phyloP scores from a whole-genome alignment of 495 filamentous ascomycete genomes.

The Trichodelitschia bisporula region DNA sequence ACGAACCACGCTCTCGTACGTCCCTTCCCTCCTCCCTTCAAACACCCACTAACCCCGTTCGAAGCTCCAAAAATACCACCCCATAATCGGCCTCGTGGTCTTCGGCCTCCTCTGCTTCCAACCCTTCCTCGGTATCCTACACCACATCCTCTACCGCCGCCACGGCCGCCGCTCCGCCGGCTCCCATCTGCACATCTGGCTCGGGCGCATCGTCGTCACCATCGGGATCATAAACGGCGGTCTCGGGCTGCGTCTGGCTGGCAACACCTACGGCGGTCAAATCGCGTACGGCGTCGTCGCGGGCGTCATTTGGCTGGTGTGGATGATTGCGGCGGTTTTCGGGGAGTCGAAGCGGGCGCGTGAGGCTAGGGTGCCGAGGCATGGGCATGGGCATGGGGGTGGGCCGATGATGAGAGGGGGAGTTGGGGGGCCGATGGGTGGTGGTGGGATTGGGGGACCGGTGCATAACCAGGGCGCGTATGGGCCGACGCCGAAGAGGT shows the following conservation, averaged over 20 bases:
- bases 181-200: slow-evolving; percentile 5
- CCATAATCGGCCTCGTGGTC: slow-evolving; percentile 5
- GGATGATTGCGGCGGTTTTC: slow-evolving; percentile 8
- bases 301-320: slow-evolving; percentile 8
- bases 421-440: too few relatives aligned
- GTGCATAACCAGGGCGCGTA: too few relatives aligned
- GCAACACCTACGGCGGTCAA: slow-evolving; percentile 1
- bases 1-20: too few relatives aligned
- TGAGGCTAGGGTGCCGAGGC: too few relatives aligned
- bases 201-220: slow-evolving; percentile 8
- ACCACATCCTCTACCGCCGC: slow-evolving; percentile 6
- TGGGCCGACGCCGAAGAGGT: too few relatives aligned
- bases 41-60: background rate
- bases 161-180: slow-evolving; percentile 2
- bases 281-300: slow-evolving; percentile 9
- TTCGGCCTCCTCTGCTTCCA: slow-evolving; percentile 6
- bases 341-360: slow-evolving; percentile 7
- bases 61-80: slow-evolving; percentile 2
- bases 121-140: slow-evolving; percentile 4
- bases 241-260: slow-evolving; percentile 8
- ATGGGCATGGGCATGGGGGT: too few relatives aligned
- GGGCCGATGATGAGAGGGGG: too few relatives aligned
- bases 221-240: slow-evolving; percentile 15
- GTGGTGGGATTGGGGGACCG: too few relatives aligned
- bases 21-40: too few relatives aligned